phyloP scores from a whole-genome alignment of 2,329 filamentous ascomycete genomes.

The Hymenoscyphus fructigenus region DNA sequence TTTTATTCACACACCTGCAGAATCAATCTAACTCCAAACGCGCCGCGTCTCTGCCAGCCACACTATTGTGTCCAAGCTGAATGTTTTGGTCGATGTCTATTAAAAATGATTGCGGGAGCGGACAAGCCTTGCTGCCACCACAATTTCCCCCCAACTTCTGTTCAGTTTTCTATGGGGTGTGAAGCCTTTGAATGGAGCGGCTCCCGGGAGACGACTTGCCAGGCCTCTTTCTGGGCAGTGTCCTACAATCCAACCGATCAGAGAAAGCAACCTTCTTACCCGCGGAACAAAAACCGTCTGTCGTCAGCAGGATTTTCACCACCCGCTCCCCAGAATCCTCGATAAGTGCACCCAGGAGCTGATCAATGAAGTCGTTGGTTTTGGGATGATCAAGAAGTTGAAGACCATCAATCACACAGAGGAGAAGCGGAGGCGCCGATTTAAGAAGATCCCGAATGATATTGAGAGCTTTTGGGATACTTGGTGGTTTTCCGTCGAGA shows the following conservation, averaged over 20 bases:
- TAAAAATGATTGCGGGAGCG: too few relatives aligned
- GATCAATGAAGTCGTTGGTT: background rate
- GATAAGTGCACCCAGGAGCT: background rate
- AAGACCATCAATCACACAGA: background rate
- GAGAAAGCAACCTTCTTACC: background rate
- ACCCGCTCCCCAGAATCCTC: background rate
- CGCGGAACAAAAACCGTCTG: background rate
- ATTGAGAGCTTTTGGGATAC: background rate
- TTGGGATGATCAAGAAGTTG: background rate
- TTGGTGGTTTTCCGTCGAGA: background rate
- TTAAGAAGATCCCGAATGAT: background rate
- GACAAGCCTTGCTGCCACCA: too few relatives aligned
- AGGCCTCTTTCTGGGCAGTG: background rate
- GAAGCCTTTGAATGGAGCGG: background rate
- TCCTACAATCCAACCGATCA: background rate
- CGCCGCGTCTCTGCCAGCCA: too few relatives aligned
- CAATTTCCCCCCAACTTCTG: too few relatives aligned
- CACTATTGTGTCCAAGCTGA: too few relatives aligned
- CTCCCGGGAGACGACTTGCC: background rate
- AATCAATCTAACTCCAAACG: too few relatives aligned
- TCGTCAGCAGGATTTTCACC: background rate
- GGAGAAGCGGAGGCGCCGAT: background rate
- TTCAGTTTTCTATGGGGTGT: background rate
- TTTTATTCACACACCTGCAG: too few relatives aligned
- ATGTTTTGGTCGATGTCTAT: too few relatives aligned